These are phyloP conservation scores for Aciculosporium take DNA, from an alignment of 2,329 filamentous ascomycete genomes.

Conservation along the genomic window DNA sequence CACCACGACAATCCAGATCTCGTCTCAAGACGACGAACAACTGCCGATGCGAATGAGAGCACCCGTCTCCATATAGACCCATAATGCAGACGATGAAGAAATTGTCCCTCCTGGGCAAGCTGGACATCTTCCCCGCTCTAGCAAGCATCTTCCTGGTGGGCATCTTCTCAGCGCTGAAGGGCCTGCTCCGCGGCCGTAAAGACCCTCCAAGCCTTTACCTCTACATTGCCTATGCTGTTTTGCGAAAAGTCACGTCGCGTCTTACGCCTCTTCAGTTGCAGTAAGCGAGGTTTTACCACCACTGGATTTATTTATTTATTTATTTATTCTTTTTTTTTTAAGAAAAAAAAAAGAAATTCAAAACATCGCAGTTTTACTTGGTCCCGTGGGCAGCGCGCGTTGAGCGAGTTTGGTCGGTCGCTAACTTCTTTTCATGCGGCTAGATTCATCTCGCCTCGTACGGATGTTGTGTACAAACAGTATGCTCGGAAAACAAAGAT, in stretches of 20 bases:
- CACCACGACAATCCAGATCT: no score
- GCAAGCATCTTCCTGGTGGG: slow-evolving; percentile 6
- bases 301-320: no score
- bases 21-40: no score
- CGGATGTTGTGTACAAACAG: slow-evolving; percentile 8
- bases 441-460: slow-evolving; percentile 10
- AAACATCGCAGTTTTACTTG: no score
- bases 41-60: no score
- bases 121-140: slow-evolving; percentile 10
- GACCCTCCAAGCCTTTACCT: slow-evolving; percentile 11
- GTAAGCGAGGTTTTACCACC: slow-evolving; percentile 2
- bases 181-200: slow-evolving; percentile 5
- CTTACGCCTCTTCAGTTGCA: slow-evolving; percentile 10
- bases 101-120: slow-evolving; percentile 6
- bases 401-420: no score
- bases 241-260: slow-evolving; percentile 9
- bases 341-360: no score
- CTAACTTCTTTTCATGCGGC: background rate
- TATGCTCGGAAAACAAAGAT: slow-evolving; percentile 8
- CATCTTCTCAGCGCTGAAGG: slow-evolving; percentile 7
- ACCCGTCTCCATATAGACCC: background rate
- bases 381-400: no score
- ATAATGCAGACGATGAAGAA: slow-evolving; percentile 1
- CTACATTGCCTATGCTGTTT: slow-evolving; percentile 11
- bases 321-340: no score